Base-by-base conservation (phyloP, 768 basidiomycete species). In the Pholiota microspora region DNA sequence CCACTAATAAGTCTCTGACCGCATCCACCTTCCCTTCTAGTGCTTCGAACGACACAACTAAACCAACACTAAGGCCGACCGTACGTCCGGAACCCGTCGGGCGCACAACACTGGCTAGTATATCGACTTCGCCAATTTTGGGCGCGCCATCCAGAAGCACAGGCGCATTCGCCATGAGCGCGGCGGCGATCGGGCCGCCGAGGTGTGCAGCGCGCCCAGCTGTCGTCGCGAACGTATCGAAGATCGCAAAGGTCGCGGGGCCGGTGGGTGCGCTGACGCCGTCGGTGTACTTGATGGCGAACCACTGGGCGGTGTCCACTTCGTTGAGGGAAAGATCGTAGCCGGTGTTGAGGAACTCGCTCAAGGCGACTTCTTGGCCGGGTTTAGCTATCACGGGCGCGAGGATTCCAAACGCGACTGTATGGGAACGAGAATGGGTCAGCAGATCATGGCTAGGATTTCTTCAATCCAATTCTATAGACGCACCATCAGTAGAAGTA, bases 301-400 rank as follows among this genome's bases (percentile, higher is more conserved):
- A 73, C 73, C 73, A 75, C 57, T 74, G 71, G 13, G 65, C 58
- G 8, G 74, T 74, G 29, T 63, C 65, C 25, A 71, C 67, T n/a
- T n/a, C n/a, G 8, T 49, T 59, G 13, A 65, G 51, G 31, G 69
- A 66, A 12, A 73, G 59, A 7, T 59, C 54, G 24, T 66, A 64
- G 15, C 72, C 73, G 5, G 55, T 51, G 29, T 66, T 38, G 29
- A 74, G 65, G 60, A 73, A 73, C 1, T 64, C 57, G 8, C 51
- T 47, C 15, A 69, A 51, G 15, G 61, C 69, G 15, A 50, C 29
- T 16, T 40, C 27, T 31, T 51, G 50, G 38, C 44, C 55, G 24
- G 42, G 18, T 29, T 51, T 42, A 13, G 55, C 55, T n/a, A 51
- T 25, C 6, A 56, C 42, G 25, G 55, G 49, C n/a, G 45, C 55